Conservation (phyloP, 176 grass and related monocot species). For the Aechmea fasciata region DNA sequence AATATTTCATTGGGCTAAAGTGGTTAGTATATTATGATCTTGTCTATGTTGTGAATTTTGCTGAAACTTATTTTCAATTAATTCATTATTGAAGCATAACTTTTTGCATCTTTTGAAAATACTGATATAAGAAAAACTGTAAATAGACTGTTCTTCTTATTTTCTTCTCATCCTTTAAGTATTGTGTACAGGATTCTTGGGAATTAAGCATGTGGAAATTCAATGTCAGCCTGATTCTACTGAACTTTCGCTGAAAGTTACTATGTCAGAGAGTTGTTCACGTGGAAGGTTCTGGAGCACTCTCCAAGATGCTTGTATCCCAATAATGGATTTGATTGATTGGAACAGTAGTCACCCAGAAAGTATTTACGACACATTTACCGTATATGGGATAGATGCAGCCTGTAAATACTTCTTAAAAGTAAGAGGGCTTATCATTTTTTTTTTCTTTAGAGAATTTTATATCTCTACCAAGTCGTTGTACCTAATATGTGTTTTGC, state of each 20-base stretch:
- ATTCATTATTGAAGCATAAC: too few species aligned
- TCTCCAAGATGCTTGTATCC: conserved; percentile 74
- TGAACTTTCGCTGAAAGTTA: conserved; percentile 64
- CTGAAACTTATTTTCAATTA: too few species aligned
- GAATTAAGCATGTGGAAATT: conserved; percentile 67
- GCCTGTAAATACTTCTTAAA: conserved; percentile 69
- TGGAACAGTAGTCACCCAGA: conserved; percentile 65
- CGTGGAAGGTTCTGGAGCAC: conserved; percentile 52
- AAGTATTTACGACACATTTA: conserved; percentile 51
- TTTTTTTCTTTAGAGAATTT: conserved; percentile 23
- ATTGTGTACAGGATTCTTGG: conserved; percentile 52
- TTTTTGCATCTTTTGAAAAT: too few species aligned
- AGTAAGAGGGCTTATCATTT: conserved; percentile 33
- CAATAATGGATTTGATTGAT: conserved; percentile 76
- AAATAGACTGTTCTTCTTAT: background rate
- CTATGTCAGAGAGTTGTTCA: conserved; percentile 58
- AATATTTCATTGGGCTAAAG: too few species aligned
- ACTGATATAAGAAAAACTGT: too few species aligned
- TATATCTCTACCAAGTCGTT: background rate
- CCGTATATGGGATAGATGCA: conserved; percentile 65
- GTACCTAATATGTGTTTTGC: conserved; percentile 19
- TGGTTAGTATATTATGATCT: too few species aligned
- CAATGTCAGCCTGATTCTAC: conserved; percentile 29
- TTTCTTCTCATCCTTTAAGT: background rate
- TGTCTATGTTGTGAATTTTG: too few species aligned